A percentile compares a stretch with the other conserved stretches of the same genome.
Conservation (phyloP, 306 rosid genomes). For the Mucuna pruriens region DNA sequence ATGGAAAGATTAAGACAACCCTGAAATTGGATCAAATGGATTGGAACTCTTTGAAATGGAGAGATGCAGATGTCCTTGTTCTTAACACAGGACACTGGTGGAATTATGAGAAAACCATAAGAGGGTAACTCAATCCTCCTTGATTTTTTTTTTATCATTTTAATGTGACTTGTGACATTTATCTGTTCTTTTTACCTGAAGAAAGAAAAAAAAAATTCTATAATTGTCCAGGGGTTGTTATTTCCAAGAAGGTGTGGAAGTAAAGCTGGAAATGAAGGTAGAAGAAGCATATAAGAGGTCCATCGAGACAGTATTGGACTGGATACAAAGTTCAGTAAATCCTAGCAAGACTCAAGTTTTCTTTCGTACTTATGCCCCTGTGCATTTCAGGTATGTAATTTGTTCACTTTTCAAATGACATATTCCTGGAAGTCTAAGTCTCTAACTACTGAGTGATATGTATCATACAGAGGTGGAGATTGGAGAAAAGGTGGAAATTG, state of each 20-base stretch:
- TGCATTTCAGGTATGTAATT: conserved; percentile 78
- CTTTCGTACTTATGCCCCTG: conserved; percentile 88
- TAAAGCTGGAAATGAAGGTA: conserved; percentile 69
- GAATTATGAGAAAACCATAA: conserved; percentile 79
- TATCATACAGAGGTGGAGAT: conserved; percentile 71
- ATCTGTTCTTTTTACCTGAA: not conserved
- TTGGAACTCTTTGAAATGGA: conserved; percentile 80
- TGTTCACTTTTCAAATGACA: conserved; percentile 2
- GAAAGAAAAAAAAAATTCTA: too few relatives aligned
- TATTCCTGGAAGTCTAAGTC: too few relatives aligned
- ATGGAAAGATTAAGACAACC: conserved; percentile 53
- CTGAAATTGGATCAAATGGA: conserved; percentile 85
- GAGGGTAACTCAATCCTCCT: conserved; percentile 61
- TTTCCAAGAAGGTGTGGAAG: conserved; percentile 77
- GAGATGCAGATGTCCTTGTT: conserved; percentile 73
- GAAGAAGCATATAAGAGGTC: conserved; percentile 74
- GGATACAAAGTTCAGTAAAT: conserved; percentile 65
- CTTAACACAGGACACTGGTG: conserved; percentile 96
- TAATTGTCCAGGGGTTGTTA: conserved; percentile 71
- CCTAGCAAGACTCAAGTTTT: conserved; percentile 69
- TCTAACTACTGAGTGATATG: too few relatives aligned
- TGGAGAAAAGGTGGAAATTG: conserved; percentile 89
- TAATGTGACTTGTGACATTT: not conserved
- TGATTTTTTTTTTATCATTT: not conserved
- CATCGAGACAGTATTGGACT: conserved; percentile 62